Percentiles rank a stretch among this genome's conserved stretches.
phyloP scores from a whole-genome alignment of 148 eudicot species.

The Pharnaceum exiguum region DNA sequence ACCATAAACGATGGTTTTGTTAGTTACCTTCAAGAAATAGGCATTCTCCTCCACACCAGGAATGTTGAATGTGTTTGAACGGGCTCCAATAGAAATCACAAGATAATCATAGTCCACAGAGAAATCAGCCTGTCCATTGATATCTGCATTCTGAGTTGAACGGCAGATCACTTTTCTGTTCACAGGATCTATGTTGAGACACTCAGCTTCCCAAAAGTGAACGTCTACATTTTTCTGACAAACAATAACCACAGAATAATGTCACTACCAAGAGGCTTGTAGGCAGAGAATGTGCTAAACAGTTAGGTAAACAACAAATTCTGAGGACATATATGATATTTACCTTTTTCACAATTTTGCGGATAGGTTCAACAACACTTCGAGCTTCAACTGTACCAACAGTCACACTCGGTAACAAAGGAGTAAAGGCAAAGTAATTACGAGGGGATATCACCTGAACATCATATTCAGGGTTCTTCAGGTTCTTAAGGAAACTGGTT shows the following conservation, averaged over 20 bases:
- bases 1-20: not conserved
- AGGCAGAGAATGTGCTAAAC: not conserved
- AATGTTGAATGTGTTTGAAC: conserved; percentile 65
- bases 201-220: conserved; percentile 62
- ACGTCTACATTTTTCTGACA: conserved; percentile 43
- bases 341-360: conserved; percentile 53
- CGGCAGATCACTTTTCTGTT: conserved; percentile 62
- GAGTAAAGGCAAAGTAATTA: conserved; percentile 75
- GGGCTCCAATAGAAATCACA: conserved; percentile 65
- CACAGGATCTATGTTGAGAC: conserved; percentile 54
- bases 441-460: conserved; percentile 67
- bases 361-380: conserved; percentile 65
- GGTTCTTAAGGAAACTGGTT: conserved; percentile 67
- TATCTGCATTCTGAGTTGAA: conserved; percentile 28
- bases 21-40: conserved; percentile 55
- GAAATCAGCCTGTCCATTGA: conserved; percentile 46
- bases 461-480: conserved; percentile 59
- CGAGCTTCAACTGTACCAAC: conserved; percentile 66
- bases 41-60: conserved; percentile 75
- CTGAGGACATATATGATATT: not conserved
- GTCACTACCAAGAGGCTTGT: not conserved
- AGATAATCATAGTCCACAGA: conserved; percentile 72
- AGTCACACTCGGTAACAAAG: conserved; percentile 64
- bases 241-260: not conserved
- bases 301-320: not conserved